Evolutionary conservation across 148 eudicot genomes (phyloP), one percentile per base, ranked within the genome.

Genomic region (Tetragonia tetragonoides): DNA sequence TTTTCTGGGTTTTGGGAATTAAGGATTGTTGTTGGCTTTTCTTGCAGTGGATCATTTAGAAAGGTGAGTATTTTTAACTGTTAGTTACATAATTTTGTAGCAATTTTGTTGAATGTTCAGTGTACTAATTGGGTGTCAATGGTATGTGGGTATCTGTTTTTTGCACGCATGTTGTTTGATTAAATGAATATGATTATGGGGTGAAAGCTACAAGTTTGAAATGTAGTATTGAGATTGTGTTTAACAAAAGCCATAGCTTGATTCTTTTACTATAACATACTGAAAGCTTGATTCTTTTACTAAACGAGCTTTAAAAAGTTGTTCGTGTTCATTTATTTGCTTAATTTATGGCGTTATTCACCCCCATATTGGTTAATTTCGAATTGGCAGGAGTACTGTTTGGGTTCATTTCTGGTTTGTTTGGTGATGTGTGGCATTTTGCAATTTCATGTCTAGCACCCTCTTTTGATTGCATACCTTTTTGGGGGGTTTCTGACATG

Each of bases 31-130:
- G 77, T n/a, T 49, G 15, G 41, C 59, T 28, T 75, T 60, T 77
- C 61, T 77, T 41, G 16, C 42, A 67, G 64, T 81, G 77, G 78
- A 77, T 77, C 60, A 39, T 23, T 77, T 47, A 73, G 63, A 78
- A 77, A 78, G 75, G 84, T 82, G 57, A 72, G 70, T 60, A 42
- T 5, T 46, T 28, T 28, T 28, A 28, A 28, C 34, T 28, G 34
- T 28, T 28, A 28, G 1, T 28, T 28, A 28, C 34, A 28, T 28
- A 28, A 28, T 28, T 28, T 28, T 28, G 34, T 28, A 28, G 34
- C 34, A 28, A 28, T 28, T 28, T 28, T 28, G 34, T 28, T 28
- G 34, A 28, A 28, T 28, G 64, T 1, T 60, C 21, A 7, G 17
- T 60, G 7, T 60, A 20, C 53, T 8, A 16, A 49, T 70, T 70